Evolutionary conservation across 805 yeast genomes (phyloP).

Genomic region (Pichia eremophila): DNA sequence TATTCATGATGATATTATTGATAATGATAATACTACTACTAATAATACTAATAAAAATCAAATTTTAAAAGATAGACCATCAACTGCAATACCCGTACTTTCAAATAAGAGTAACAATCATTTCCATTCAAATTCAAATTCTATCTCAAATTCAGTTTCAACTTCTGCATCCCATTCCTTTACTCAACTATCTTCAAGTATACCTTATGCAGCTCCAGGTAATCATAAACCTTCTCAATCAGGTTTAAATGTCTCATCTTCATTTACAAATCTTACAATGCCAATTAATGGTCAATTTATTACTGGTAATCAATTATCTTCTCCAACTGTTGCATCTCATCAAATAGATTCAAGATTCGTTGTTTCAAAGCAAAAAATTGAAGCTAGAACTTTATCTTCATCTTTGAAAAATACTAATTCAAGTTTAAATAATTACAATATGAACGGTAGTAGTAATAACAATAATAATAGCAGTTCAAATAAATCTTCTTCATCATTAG

Average conservation of each 20-base stretch:
- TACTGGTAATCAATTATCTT: constrained; percentile 55
- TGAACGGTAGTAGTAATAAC: too few species aligned
- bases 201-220: constrained; percentile 69
- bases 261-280: constrained; percentile 21
- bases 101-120: not conserved
- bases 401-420: constrained; percentile 8
- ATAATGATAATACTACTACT: not conserved
- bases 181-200: constrained; percentile 45
- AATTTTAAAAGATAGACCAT: not conserved
- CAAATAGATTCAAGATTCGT: constrained; percentile 81
- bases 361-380: constrained; percentile 67
- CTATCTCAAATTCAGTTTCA: not conserved
- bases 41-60: not conserved
- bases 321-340: constrained; percentile 53
- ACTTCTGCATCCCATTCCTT: constrained; percentile 14
- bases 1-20: not conserved
- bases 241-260: constrained; percentile 14
- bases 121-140: not conserved
- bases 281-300: constrained; percentile 53
- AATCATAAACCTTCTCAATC: constrained; percentile 29
- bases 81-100: not conserved
- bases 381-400: constrained; percentile 27
- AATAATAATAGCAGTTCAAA: constrained; percentile 5
- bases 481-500: constrained; percentile 37
- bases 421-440: not conserved